Percentiles rank a stretch among this genome's conserved stretches.
Evolutionary conservation across 371 early-diverging fungal species (phyloP).

Genomic region (Nematocida sp.): DNA sequence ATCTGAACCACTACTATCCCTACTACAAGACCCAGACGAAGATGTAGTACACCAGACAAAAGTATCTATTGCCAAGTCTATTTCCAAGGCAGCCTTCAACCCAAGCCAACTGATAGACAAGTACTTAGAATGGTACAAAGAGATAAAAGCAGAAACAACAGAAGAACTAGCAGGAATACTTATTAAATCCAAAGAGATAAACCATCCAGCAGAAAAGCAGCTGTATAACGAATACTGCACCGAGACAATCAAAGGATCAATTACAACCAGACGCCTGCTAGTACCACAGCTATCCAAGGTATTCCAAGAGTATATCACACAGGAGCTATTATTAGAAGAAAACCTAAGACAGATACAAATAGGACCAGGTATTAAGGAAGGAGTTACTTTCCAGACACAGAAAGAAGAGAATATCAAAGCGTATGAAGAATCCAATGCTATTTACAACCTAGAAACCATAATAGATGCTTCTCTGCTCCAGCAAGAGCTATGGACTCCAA

Average conservation of each 20-base stretch:
- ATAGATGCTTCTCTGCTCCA: not conserved
- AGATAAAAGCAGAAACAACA: not conserved
- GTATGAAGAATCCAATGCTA: not conserved
- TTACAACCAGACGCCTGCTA: not conserved
- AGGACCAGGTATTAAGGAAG: conserved; percentile 9
- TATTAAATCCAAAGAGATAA: not conserved
- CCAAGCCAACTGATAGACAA: not conserved
- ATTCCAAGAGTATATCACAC: conserved; percentile 16
- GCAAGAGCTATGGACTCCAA: not conserved
- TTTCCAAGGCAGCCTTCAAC: not conserved
- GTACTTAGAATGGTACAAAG: conserved; percentile 3
- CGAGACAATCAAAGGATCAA: not conserved
- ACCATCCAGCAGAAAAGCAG: not conserved
- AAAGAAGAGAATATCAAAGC: not conserved
- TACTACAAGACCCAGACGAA: conserved; percentile 29
- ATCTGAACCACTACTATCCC: not conserved
- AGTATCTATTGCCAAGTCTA: conserved; percentile 14
- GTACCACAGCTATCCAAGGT: not conserved
- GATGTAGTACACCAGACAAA: conserved; percentile 25
- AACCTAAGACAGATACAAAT: conserved; percentile 13
- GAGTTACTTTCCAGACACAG: conserved; percentile 10
- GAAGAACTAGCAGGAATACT: conserved; percentile 8
- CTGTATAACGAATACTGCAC: conserved; percentile 35
- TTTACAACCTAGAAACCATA: conserved; percentile 9
- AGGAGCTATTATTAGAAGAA: conserved; percentile 1